phyloP scores from a whole-genome alignment of 345 rosid genomes.

The Eucalyptus lansdowneana region DNA sequence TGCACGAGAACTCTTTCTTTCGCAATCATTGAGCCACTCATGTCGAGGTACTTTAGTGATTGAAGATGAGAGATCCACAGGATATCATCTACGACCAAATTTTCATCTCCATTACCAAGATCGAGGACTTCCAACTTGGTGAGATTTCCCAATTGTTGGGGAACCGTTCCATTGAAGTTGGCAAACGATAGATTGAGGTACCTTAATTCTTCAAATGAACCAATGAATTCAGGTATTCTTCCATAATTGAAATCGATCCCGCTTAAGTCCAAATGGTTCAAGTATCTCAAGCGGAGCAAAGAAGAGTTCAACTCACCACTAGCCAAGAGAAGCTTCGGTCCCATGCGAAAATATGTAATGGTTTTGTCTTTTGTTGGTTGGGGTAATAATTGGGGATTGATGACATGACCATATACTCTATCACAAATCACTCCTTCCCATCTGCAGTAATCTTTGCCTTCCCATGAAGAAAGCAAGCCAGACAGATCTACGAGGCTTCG shows the following conservation, averaged over 20 bases:
- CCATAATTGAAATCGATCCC: fast-evolving
- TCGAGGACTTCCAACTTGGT: neutral
- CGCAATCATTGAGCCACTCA: neutral
- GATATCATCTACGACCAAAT: neutral
- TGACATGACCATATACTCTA: neutral
- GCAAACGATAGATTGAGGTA: neutral
- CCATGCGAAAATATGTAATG: no score
- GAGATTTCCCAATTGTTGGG: neutral
- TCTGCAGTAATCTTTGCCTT: neutral
- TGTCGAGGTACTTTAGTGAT: neutral
- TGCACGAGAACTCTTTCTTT: neutral
- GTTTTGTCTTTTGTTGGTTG: fast-evolving
- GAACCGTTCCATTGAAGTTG: neutral
- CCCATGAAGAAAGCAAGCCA: neutral
- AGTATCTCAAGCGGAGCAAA: neutral
- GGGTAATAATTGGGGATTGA: neutral
- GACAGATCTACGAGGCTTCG: neutral
- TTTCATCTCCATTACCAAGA: fast-evolving
- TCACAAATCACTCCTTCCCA: neutral
- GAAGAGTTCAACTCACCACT: neutral
- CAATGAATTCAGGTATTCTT: neutral
- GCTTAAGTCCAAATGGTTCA: neutral
- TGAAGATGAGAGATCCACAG: neutral
- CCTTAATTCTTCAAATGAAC: neutral
- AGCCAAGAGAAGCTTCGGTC: fast-evolving